These are phyloP conservation scores for Barnettozyma sucrosica DNA, from an alignment of 805 yeast species.

Conservation along the genomic window DNA sequence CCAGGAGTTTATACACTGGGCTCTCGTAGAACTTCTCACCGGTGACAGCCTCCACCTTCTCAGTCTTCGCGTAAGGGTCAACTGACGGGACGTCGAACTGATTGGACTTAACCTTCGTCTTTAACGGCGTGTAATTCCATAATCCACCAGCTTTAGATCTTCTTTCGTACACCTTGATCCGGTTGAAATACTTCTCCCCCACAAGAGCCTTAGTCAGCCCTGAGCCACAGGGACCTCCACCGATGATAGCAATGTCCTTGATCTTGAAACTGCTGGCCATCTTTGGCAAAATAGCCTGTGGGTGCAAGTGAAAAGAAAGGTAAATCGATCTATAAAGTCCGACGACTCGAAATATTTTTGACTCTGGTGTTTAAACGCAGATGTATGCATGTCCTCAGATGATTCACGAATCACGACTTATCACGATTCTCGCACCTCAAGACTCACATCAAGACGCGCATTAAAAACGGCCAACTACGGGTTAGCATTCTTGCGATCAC, in stretches of 20 bases:
- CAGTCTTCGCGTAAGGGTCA: conserved; percentile 22
- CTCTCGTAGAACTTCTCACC: conserved; percentile 37
- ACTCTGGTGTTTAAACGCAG: background rate
- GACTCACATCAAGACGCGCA: no score
- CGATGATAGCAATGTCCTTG: conserved; percentile 53
- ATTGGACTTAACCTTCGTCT: conserved; percentile 6
- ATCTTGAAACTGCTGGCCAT: conserved; percentile 1
- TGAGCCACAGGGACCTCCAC: conserved; percentile 75
- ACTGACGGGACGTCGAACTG: conserved; percentile 25
- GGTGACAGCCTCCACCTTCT: conserved; percentile 13
- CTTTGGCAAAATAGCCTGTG: background rate
- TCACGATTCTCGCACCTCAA: no score
- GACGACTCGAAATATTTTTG: no score
- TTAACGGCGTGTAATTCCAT: conserved; percentile 49
- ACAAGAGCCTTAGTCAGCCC: conserved; percentile 59
- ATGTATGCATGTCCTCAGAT: background rate
- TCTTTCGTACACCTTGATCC: conserved; percentile 55
- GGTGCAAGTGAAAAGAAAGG: background rate
- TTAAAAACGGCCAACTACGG: no score
- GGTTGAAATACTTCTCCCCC: conserved; percentile 41
- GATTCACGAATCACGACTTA: no score
- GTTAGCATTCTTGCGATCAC: no score
- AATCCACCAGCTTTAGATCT: conserved; percentile 66
- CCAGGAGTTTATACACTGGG: conserved; percentile 60
- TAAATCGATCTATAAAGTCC: background rate